Evolutionary conservation across 306 rosid species (phyloP).

Genomic region (Cucurbita moschata): DNA sequence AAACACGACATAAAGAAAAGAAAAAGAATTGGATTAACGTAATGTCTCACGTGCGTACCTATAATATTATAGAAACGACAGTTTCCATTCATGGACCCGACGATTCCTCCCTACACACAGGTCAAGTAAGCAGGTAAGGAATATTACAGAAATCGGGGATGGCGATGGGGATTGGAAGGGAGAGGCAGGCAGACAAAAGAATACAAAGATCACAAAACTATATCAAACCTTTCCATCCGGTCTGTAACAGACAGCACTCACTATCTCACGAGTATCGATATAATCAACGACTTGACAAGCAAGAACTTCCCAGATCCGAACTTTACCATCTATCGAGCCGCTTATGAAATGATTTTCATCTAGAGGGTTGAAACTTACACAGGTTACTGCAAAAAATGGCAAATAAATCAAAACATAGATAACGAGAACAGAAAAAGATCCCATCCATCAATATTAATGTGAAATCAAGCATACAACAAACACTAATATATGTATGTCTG

Average conservation of each 20-base stretch:
- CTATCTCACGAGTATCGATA: constrained; percentile 68
- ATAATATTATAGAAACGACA: constrained; percentile 44
- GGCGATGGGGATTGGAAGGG: background rate
- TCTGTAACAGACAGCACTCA: constrained; percentile 69
- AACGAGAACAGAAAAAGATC: background rate
- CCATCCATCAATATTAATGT: constrained; percentile 4
- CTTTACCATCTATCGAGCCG: constrained; percentile 92
- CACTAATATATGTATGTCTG: background rate
- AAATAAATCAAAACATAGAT: constrained; percentile 10
- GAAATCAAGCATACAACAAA: constrained; percentile 8
- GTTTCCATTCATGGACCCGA: constrained; percentile 66
- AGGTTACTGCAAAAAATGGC: constrained; percentile 52
- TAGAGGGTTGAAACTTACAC: constrained; percentile 64
- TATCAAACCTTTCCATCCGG: constrained; percentile 64
- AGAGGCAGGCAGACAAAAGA: background rate
- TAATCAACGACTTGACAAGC: constrained; percentile 64
- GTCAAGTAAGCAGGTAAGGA: background rate
- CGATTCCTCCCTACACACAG: constrained; percentile 50
- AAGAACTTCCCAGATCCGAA: constrained; percentile 81
- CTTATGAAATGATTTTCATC: constrained; percentile 70
- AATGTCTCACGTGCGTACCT: constrained; percentile 28
- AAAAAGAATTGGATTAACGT: background rate
- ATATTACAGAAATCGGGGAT: background rate
- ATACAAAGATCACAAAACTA: background rate
- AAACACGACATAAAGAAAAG: background rate